Evolutionary conservation across 371 early-diverging fungal species (phyloP).

Genomic region (Edhazardia aedis): DNA sequence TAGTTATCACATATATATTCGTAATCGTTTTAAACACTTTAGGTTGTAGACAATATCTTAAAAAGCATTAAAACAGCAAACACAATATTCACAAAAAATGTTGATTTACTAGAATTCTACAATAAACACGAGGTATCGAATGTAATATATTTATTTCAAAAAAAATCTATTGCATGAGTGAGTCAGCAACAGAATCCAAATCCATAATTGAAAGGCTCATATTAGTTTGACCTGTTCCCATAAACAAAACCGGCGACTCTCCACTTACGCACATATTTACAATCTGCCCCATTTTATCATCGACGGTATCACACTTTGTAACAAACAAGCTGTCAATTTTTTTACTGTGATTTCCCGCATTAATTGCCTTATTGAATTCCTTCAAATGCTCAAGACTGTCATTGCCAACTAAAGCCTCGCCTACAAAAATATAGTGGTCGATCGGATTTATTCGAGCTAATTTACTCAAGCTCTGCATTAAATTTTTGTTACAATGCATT

Average conservation of each 20-base stretch:
- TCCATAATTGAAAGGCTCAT: slow-evolving; percentile 60
- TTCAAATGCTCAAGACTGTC: slow-evolving; percentile 84
- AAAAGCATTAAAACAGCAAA: too few relatives aligned
- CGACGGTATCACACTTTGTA: slow-evolving; percentile 92
- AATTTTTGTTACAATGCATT: slow-evolving; percentile 89
- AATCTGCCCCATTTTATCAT: slow-evolving; percentile 62
- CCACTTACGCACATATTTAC: slow-evolving; percentile 25
- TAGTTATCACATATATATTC: too few relatives aligned
- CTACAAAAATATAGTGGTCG: slow-evolving; percentile 90
- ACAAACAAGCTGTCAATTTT: slow-evolving; percentile 85
- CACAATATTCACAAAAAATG: too few relatives aligned
- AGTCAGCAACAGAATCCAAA: slow-evolving; percentile 20
- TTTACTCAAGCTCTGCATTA: slow-evolving; percentile 83
- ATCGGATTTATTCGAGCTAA: slow-evolving; percentile 73
- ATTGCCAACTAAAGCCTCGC: slow-evolving; percentile 91
- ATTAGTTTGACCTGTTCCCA: slow-evolving; percentile 93
- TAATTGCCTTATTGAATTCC: slow-evolving; percentile 78
- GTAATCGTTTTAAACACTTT: too few relatives aligned
- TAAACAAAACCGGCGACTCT: slow-evolving; percentile 86
- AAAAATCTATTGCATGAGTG: neutral
- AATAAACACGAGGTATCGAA: too few relatives aligned
- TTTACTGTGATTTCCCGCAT: slow-evolving; percentile 54
- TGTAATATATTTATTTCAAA: neutral
- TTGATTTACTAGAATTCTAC: too few relatives aligned
- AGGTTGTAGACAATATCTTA: too few relatives aligned